These are phyloP conservation scores for Gremmenia infestans DNA, from an alignment of 2,329 filamentous ascomycete species.

Conservation along the genomic window DNA sequence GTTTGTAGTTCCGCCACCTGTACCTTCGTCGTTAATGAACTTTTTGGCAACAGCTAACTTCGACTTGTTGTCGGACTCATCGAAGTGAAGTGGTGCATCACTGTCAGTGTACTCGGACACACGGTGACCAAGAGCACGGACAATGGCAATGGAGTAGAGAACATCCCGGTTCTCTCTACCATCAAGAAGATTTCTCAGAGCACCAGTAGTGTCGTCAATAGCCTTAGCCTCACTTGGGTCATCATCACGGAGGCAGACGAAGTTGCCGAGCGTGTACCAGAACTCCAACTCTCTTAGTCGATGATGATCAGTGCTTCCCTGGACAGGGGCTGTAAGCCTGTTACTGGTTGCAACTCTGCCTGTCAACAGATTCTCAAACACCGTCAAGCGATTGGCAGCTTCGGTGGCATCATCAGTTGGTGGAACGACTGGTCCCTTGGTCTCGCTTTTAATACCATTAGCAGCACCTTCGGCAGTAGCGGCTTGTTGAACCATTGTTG, in stretches of 20 bases:
- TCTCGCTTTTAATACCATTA: slow-evolving; percentile 27
- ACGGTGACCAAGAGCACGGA: slow-evolving; percentile 66
- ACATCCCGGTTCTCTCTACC: slow-evolving; percentile 84
- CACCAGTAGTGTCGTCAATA: slow-evolving; percentile 60
- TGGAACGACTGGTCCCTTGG: slow-evolving; percentile 35
- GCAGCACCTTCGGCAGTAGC: slow-evolving; percentile 25
- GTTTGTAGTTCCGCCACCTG: slow-evolving; percentile 67
- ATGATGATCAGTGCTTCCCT: slow-evolving; percentile 47
- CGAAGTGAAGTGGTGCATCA: slow-evolving; percentile 52
- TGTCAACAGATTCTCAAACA: slow-evolving; percentile 72
- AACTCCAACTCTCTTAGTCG: slow-evolving; percentile 67
- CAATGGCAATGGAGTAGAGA: slow-evolving; percentile 81
- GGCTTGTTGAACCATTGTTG: slow-evolving; percentile 36
- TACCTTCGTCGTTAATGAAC: slow-evolving; percentile 62
- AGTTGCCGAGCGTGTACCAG: slow-evolving; percentile 74
- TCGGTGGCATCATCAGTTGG: slow-evolving; percentile 56
- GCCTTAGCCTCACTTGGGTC: slow-evolving; percentile 50
- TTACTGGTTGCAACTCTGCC: slow-evolving; percentile 61
- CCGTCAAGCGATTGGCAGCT: slow-evolving; percentile 64
- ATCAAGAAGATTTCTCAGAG: slow-evolving; percentile 67
- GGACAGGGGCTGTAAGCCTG: slow-evolving; percentile 48
- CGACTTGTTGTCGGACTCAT: slow-evolving; percentile 62
- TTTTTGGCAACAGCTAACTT: slow-evolving; percentile 65
- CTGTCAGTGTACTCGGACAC: slow-evolving; percentile 55
- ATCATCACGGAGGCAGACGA: slow-evolving; percentile 60